Conservation (phyloP, 345 rosid species). For the Populus ilicifolia region DNA sequence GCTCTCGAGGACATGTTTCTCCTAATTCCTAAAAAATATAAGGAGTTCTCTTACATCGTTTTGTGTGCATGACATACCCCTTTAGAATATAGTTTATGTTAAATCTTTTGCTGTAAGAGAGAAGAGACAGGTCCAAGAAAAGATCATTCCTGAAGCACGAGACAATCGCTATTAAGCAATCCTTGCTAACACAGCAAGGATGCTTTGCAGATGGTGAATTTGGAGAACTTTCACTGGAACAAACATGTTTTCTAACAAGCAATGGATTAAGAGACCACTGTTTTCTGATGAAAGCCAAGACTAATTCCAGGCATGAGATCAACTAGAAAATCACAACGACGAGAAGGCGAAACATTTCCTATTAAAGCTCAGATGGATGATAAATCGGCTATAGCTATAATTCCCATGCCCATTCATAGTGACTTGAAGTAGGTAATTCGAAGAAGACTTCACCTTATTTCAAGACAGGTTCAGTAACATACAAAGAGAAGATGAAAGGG, state of each 20-base stretch:
- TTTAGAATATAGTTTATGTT: background rate
- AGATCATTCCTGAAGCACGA: background rate
- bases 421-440: background rate
- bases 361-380: too few species aligned
- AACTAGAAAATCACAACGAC: background rate
- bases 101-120: background rate
- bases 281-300: background rate
- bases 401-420: background rate
- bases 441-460: background rate
- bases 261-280: background rate
- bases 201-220: background rate
- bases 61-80: background rate
- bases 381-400: background rate
- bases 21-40: background rate
- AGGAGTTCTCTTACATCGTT: background rate
- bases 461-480: background rate
- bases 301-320: background rate
- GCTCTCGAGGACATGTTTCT: background rate
- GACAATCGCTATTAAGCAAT: background rate
- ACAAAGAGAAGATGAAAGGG: background rate
- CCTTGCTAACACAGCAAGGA: background rate
- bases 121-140: background rate
- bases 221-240: background rate
- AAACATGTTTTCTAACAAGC: background rate
- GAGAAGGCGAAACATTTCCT: background rate